Evolutionary conservation across 169 alveolate genomes (phyloP).

Genomic region (Plasmodium reichenowi): DNA sequence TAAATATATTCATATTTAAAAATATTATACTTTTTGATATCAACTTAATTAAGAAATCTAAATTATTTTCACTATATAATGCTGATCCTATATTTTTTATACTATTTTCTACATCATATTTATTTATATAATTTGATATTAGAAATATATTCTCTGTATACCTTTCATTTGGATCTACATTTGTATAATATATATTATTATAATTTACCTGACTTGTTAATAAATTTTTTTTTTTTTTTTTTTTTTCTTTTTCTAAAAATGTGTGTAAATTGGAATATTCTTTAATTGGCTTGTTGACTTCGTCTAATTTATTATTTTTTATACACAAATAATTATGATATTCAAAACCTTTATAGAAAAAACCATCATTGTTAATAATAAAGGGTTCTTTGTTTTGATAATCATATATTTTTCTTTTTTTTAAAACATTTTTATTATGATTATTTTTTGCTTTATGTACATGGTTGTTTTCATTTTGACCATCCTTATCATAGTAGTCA

Average conservation of each 20-base stretch:
- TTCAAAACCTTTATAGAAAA: slow-evolving; percentile 4
- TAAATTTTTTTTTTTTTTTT: background rate
- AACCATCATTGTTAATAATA: slow-evolving; percentile 18
- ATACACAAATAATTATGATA: slow-evolving; percentile 51
- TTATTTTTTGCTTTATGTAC: too few species aligned
- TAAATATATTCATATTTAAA: slow-evolving; percentile 58
- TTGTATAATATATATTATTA: background rate
- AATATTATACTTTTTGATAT: slow-evolving; percentile 52
- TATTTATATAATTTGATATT: slow-evolving; percentile 44
- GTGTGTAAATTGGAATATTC: background rate
- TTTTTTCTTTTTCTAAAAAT: background rate
- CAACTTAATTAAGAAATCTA: slow-evolving; percentile 59
- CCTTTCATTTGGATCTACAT: background rate
- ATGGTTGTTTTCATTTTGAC: too few species aligned
- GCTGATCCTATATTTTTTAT: slow-evolving; percentile 61
- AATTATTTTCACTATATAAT: slow-evolving; percentile 53
- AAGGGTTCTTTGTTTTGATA: background rate
- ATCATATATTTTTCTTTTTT: background rate
- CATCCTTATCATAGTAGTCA: too few species aligned
- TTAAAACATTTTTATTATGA: too few species aligned
- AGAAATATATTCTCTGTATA: background rate
- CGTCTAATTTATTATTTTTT: slow-evolving; percentile 49
- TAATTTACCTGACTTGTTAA: background rate
- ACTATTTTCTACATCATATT: slow-evolving; percentile 9
- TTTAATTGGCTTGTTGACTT: slow-evolving; percentile 50